Base-by-base conservation (phyloP, 2,329 filamentous ascomycete species). In the Nemania sp. region DNA sequence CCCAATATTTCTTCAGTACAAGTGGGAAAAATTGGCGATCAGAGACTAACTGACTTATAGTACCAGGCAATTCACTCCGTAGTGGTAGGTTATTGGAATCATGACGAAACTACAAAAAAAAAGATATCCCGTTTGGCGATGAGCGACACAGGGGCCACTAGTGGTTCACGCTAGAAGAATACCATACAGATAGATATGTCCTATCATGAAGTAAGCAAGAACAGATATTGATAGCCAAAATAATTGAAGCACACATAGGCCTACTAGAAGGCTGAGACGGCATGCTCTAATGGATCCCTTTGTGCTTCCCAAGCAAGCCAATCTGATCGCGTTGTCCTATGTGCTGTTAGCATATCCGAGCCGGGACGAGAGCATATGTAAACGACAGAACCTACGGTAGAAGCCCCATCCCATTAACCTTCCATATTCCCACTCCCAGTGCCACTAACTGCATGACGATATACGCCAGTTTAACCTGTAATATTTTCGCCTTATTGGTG, bases 231-330 rank as follows among this genome's bases (percentile, higher is more conserved):
- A 53, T 49, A 56, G 27, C 38, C 13, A 5, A n/a, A 55, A 7
- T 27, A 35, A 54, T 24, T 29, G 38, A 55, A 53, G 5, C 26
- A 22, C 13, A 26, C 10, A 15, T 24, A 29, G 26, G n/a, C 20
- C 24, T 43, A 51, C 75, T 79, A 88, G 77, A 92, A 83, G 27
- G 88, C 89, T 72, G 88, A 85, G 67, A 90, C 85, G 8, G 90
- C 89, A 70, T 85, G 82, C 78, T 94, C 92, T 70, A 92, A 74
- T 18, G 91, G 87, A 72, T 89, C 85, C 77, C 92, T 87, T 78
- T 92, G 89, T 20, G 86, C 85, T 80, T 99, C 96, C 96, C 96
- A 99, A 64, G 95, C 95, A 75, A 99, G 84, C 96, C 96, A 99
- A 80, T 99, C 96, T 73, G 94, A 97, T 78, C 93, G 90, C 67